These are phyloP conservation scores for Geotrichum macrosporum DNA, from an alignment of 1,139 yeast genomes.

Conservation along the genomic window DNA sequence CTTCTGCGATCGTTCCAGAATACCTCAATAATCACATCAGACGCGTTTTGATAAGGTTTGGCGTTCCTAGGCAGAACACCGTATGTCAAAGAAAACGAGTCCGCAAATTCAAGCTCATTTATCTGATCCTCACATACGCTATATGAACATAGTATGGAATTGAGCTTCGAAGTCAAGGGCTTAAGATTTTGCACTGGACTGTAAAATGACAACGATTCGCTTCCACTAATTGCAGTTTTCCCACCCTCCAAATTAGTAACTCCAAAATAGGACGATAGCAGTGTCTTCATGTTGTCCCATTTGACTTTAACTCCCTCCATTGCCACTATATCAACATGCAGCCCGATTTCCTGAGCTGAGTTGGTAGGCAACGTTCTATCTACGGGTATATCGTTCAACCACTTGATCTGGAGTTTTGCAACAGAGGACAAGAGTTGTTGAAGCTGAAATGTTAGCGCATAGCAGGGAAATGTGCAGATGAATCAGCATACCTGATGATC, in stretches of 20 bases:
- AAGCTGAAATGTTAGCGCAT: conserved; percentile 1
- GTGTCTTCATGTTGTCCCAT: background rate
- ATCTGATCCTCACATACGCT: conserved; percentile 8
- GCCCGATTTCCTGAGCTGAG: conserved; percentile 31
- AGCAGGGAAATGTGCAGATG: too few species aligned
- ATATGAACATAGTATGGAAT: conserved; percentile 7
- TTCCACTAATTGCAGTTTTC: conserved; percentile 8
- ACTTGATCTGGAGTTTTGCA: conserved; percentile 27
- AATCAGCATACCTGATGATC: conserved; percentile 13
- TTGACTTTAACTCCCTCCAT: conserved; percentile 5
- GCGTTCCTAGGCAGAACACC: conserved; percentile 30
- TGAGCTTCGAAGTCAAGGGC: conserved; percentile 4
- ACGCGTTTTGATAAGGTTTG: conserved; percentile 23
- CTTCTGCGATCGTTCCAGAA: conserved; percentile 24
- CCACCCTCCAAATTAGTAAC: conserved; percentile 6
- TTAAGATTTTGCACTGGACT: conserved; percentile 14
- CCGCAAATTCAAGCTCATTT: conserved; percentile 23
- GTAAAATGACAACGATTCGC: conserved; percentile 28
- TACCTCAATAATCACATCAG: conserved; percentile 30
- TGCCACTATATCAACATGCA: conserved; percentile 28
- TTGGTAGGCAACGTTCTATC: conserved; percentile 31
- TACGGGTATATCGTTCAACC: conserved; percentile 25
- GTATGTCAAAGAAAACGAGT: conserved; percentile 28
- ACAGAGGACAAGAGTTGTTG: conserved; percentile 14
- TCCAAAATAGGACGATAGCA: conserved; percentile 14